Percentiles rank a stretch among this genome's conserved stretches.
Conservation (phyloP, 306 rosid genomes). For the Dalbergia cochinchinensis region DNA sequence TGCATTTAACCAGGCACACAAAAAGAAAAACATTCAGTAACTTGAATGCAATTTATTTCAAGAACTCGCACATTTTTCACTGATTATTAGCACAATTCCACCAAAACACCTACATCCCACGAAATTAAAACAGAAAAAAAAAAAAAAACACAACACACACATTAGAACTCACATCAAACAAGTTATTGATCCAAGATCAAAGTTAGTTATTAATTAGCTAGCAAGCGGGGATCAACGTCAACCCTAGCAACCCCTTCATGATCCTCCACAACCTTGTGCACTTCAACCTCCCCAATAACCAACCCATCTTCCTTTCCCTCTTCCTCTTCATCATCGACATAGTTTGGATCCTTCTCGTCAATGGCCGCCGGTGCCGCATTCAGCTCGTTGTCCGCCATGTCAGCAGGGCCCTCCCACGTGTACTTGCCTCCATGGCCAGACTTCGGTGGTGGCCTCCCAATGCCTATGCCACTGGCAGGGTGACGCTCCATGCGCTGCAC, state of each 20-base stretch:
- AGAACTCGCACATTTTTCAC: background rate
- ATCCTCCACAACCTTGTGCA: slow-evolving; percentile 54
- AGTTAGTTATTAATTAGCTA: slow-evolving; percentile 21
- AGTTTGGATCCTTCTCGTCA: slow-evolving; percentile 81
- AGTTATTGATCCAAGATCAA: background rate
- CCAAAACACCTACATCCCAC: background rate
- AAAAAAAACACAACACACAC: background rate
- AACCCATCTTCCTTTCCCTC: slow-evolving; percentile 45
- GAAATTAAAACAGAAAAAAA: background rate
- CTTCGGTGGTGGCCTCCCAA: slow-evolving; percentile 65
- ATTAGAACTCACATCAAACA: background rate
- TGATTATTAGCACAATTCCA: background rate
- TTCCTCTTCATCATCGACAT: slow-evolving; percentile 68
- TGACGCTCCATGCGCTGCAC: slow-evolving; percentile 75
- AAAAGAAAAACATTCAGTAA: too few species aligned
- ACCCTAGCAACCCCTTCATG: slow-evolving; percentile 66
- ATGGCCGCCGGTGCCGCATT: slow-evolving; percentile 71
- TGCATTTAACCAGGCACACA: too few species aligned
- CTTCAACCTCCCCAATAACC: slow-evolving; percentile 73
- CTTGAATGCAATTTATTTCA: background rate
- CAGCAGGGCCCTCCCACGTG: slow-evolving; percentile 89
- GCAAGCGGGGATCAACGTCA: slow-evolving; percentile 71
- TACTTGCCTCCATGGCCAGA: slow-evolving; percentile 84
- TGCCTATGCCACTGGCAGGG: slow-evolving; percentile 62
- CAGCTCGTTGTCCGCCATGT: slow-evolving; percentile 48